Evolutionary conservation across 129 eudicot genomes (phyloP).

Genomic region (Flaveria robusta): DNA sequence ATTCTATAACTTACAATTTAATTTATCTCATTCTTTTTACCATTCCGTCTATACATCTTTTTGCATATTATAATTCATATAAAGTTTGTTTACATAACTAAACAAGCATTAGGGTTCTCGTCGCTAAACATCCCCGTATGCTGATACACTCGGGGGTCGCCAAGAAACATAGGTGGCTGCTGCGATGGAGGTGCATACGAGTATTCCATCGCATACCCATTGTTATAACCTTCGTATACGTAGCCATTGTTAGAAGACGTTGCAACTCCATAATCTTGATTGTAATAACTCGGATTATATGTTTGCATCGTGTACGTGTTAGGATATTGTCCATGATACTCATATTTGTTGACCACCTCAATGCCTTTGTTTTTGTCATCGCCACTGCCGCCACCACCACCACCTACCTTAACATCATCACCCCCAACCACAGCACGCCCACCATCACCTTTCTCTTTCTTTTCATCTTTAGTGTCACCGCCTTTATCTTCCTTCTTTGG

Average conservation of each 20-base stretch:
- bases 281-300: conserved; percentile 42
- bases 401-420: conserved; percentile 32
- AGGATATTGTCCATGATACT: conserved; percentile 42
- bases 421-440: conserved; percentile 19
- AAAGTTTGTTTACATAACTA: conserved; percentile 50
- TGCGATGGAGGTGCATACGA: conserved; percentile 30
- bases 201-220: conserved; percentile 35
- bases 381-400: conserved; percentile 27
- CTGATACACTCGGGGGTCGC: conserved; percentile 29
- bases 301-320: conserved; percentile 43
- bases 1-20: conserved; percentile 9
- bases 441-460: conserved; percentile 42
- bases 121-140: conserved; percentile 63
- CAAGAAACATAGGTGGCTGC: conserved; percentile 38
- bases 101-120: conserved; percentile 77
- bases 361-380: conserved; percentile 37
- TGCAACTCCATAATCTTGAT: conserved; percentile 52
- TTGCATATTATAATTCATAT: not conserved
- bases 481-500: conserved; percentile 52
- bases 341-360: conserved; percentile 55
- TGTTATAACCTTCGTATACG: conserved; percentile 42
- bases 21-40: conserved; percentile 10
- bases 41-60: conserved; percentile 18
- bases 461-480: conserved; percentile 31
- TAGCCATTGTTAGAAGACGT: conserved; percentile 37